Evolutionary conservation across 768 basidiomycete species (phyloP).

Genomic region (Rhizopogon salebrosus): DNA sequence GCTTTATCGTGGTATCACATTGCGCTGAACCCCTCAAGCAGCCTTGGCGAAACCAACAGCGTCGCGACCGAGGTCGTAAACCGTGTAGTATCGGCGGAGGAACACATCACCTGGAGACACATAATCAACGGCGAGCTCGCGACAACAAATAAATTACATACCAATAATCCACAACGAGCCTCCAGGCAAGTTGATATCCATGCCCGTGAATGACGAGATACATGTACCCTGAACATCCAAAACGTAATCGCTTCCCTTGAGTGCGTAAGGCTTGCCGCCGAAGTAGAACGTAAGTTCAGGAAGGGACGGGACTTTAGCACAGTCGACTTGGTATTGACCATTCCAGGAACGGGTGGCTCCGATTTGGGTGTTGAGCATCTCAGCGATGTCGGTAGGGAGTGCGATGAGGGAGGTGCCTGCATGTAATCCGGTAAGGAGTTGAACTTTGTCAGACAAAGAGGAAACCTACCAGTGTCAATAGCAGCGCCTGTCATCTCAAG

Average conservation of each 20-base stretch:
- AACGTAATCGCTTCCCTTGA: conserved; percentile 85
- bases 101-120: conserved; percentile 67
- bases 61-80: conserved; percentile 74
- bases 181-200: conserved; percentile 84
- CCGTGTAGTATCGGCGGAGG: conserved; percentile 88
- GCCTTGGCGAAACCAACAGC: conserved; percentile 81
- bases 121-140: conserved; percentile 4
- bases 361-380: conserved; percentile 95
- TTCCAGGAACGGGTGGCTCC: conserved; percentile 95
- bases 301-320: conserved; percentile 74
- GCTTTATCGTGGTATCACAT: background rate
- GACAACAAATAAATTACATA: conserved; percentile 25
- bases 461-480: conserved; percentile 73
- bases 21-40: conserved; percentile 16
- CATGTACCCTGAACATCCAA: conserved; percentile 89
- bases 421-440: conserved; percentile 1
- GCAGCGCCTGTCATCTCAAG: conserved; percentile 92
- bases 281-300: conserved; percentile 86
- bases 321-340: conserved; percentile 91
- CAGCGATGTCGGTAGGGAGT: conserved; percentile 89
- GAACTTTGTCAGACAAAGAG: background rate
- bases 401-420: conserved; percentile 91
- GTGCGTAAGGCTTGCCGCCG: conserved; percentile 68
- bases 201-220: conserved; percentile 86
- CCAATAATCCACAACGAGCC: conserved; percentile 88